These are phyloP conservation scores for Pythium oligandrum DNA, from an alignment of 352 stramenopile species.

Conservation along the genomic window DNA sequence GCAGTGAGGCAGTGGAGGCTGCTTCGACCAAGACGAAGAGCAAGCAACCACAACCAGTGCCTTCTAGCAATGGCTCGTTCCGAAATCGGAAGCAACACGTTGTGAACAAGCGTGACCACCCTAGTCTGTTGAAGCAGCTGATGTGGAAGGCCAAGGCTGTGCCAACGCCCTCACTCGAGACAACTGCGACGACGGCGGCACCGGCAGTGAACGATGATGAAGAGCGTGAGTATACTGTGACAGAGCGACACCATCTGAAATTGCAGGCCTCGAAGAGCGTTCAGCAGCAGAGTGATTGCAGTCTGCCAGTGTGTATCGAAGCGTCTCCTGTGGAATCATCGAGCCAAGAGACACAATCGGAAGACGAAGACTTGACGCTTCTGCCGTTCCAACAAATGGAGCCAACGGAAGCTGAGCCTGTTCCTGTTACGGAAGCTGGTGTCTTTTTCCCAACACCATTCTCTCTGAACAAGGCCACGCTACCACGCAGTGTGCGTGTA, in stretches of 20 bases:
- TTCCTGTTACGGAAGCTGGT: conserved; percentile 4
- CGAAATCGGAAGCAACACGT: conserved; percentile 15
- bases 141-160: conserved; percentile 53
- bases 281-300: not conserved
- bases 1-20: not conserved
- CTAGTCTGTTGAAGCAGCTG: conserved; percentile 47
- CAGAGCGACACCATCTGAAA: conserved; percentile 39
- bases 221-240: conserved; percentile 30
- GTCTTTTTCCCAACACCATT: conserved; percentile 24
- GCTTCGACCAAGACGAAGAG: not conserved
- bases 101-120: conserved; percentile 5
- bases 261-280: conserved; percentile 24
- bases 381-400: conserved; percentile 17
- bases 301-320: conserved; percentile 3
- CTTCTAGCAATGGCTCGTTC: not conserved
- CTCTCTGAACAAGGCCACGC: conserved; percentile 8
- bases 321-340: conserved; percentile 28
- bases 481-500: conserved; percentile 7
- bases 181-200: conserved; percentile 2
- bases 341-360: conserved; percentile 69
- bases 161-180: not conserved
- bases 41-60: not conserved
- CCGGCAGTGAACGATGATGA: conserved; percentile 25
- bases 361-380: conserved; percentile 35
- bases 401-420: not conserved